Evolutionary conservation across 2,329 filamentous ascomycete genomes (phyloP).

Genomic region (Neocucurbitaria cava): DNA sequence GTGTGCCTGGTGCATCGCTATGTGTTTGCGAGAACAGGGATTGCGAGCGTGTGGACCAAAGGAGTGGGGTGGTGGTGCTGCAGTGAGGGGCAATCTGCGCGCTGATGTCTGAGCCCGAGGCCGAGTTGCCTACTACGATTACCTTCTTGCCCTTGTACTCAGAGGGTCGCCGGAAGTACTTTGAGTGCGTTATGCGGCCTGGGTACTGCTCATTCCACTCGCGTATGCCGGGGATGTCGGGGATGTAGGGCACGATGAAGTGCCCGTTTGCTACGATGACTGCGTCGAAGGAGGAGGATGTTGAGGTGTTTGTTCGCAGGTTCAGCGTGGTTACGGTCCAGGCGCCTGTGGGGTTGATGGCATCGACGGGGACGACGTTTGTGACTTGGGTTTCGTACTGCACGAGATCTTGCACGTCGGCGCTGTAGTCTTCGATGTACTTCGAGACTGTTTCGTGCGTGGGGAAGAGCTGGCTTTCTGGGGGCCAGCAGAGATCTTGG

Average conservation of each 20-base stretch:
- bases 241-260: conserved; percentile 56
- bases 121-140: conserved; percentile 82
- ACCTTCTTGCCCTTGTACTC: conserved; percentile 73
- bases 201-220: conserved; percentile 52
- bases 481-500: conserved; percentile 71
- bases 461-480: conserved; percentile 75
- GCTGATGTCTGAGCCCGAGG: conserved; percentile 84
- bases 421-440: conserved; percentile 77
- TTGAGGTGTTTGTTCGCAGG: conserved; percentile 53
- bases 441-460: conserved; percentile 71
- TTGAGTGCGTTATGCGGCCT: conserved; percentile 63
- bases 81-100: conserved; percentile 72
- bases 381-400: conserved; percentile 74
- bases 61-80: conserved; percentile 63
- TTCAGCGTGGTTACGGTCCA: conserved; percentile 69
- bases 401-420: conserved; percentile 71
- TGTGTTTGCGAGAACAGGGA: conserved; percentile 24
- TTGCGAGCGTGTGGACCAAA: conserved; percentile 49
- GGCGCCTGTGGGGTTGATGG: conserved; percentile 14
- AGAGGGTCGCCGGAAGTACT: conserved; percentile 74
- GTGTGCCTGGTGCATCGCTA: too few species aligned
- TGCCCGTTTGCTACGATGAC: conserved; percentile 58
- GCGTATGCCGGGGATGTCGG: conserved; percentile 49
- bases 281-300: conserved; percentile 60
- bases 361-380: conserved; percentile 57